Conservation (phyloP, 108 stramenopile species). For the Epithemia pelagica region DNA sequence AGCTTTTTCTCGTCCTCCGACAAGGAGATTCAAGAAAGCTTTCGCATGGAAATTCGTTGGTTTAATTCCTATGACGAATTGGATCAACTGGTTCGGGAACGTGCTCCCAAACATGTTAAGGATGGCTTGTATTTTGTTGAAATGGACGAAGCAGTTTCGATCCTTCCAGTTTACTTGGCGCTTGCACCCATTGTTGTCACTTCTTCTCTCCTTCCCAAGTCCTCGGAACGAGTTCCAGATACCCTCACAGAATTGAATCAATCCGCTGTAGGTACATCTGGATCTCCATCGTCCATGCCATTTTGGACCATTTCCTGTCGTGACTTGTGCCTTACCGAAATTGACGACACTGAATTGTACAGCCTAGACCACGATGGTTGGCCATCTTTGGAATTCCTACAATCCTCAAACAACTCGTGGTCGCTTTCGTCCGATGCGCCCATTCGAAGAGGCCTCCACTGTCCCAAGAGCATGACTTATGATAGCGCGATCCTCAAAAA, state of each 20-base stretch:
- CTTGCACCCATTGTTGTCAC: background rate
- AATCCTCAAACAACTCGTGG: background rate
- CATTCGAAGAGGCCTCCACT: background rate
- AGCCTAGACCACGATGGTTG: background rate
- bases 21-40: background rate
- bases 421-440: background rate
- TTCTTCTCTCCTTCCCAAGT: background rate
- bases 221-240: background rate
- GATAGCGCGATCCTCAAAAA: background rate
- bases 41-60: background rate
- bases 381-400: background rate
- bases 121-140: background rate
- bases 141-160: background rate
- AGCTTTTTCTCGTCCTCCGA: background rate
- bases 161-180: background rate
- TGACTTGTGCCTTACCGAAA: background rate
- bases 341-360: background rate
- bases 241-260: background rate
- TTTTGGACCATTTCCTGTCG: background rate
- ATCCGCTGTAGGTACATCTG: too few relatives aligned
- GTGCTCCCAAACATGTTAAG: background rate
- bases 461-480: background rate
- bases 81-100: background rate
- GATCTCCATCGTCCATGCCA: background rate
- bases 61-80: background rate